Conservation (phyloP, 2,329 filamentous ascomycete species). For the Elsinoe australis region DNA sequence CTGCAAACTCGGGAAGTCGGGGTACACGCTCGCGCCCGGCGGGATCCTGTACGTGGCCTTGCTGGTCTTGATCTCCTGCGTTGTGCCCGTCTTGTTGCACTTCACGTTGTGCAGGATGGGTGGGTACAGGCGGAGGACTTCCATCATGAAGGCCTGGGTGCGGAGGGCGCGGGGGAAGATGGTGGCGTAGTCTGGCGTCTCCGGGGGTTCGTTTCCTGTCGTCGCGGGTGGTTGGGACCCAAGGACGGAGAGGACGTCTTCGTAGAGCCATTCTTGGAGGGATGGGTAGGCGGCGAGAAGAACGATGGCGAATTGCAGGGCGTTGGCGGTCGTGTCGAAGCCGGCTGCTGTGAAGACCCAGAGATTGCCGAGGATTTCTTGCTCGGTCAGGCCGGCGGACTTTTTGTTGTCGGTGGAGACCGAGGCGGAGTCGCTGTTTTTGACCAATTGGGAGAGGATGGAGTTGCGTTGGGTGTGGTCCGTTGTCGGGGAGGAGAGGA, state of each 20-base stretch:
- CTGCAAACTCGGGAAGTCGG: constrained; percentile 30
- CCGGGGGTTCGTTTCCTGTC: constrained; percentile 29
- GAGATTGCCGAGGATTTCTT: constrained; percentile 40
- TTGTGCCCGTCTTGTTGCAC: background rate
- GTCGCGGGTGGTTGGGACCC: background rate
- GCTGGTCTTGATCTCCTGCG: constrained; percentile 4
- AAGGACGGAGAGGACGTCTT: constrained; percentile 35
- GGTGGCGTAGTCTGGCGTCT: constrained; percentile 34
- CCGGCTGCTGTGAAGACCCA: constrained; percentile 43
- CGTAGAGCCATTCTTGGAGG: constrained; percentile 46
- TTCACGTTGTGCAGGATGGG: constrained; percentile 30
- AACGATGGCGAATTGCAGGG: constrained; percentile 43
- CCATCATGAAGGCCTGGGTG: constrained; percentile 45
- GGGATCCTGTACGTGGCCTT: constrained; percentile 27
- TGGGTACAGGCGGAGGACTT: constrained; percentile 39
- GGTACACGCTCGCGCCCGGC: constrained; percentile 30
- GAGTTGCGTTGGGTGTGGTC: background rate
- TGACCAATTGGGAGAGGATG: constrained; percentile 3
- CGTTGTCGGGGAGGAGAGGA: background rate
- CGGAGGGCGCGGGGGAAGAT: constrained; percentile 37
- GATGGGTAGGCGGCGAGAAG: constrained; percentile 38
- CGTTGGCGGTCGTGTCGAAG: constrained; percentile 46
- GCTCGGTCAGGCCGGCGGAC: constrained; percentile 27
- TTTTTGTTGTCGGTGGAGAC: background rate
- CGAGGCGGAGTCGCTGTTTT: constrained; percentile 2